A percentile compares a stretch with the other conserved stretches of the same genome.
Conservation (phyloP, 306 rosid genomes). For the Myrica gale region DNA sequence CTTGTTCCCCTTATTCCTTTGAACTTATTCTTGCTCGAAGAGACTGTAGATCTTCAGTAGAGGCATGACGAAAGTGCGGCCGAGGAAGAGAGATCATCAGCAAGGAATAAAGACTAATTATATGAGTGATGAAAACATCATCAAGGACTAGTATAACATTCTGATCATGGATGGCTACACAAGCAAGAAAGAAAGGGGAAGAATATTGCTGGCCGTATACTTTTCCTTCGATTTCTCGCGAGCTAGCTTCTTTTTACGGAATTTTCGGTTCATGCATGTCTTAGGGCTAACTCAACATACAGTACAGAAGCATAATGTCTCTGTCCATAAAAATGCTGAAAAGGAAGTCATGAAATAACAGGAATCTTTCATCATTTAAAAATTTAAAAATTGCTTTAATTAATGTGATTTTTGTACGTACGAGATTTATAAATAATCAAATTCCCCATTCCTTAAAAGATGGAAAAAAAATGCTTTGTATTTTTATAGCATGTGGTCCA, state of each 20-base stretch:
- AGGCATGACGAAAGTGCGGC: conserved; percentile 6
- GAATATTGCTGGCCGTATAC: conserved; percentile 35
- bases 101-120: too few species aligned
- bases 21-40: conserved; percentile 47
- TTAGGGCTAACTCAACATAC: conserved; percentile 40
- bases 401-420: not conserved
- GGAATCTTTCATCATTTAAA: not conserved
- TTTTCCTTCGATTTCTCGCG: conserved; percentile 31
- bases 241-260: conserved; percentile 33
- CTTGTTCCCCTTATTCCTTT: conserved; percentile 35
- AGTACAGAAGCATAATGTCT: conserved; percentile 44
- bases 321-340: conserved; percentile 29
- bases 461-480: conserved; percentile 14
- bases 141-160: not conserved
- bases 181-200: conserved; percentile 32
- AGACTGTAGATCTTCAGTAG: conserved; percentile 28
- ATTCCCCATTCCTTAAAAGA: conserved; percentile 41
- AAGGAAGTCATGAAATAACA: not conserved
- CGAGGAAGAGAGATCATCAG: too few species aligned
- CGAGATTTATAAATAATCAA: conserved; percentile 15
- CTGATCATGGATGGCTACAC: conserved; percentile 40
- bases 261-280: conserved; percentile 39
- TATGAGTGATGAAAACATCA: not conserved
- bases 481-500: not conserved
- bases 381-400: not conserved